phyloP scores from a whole-genome alignment of 306 rosid species.

The Gillenia trifoliata region DNA sequence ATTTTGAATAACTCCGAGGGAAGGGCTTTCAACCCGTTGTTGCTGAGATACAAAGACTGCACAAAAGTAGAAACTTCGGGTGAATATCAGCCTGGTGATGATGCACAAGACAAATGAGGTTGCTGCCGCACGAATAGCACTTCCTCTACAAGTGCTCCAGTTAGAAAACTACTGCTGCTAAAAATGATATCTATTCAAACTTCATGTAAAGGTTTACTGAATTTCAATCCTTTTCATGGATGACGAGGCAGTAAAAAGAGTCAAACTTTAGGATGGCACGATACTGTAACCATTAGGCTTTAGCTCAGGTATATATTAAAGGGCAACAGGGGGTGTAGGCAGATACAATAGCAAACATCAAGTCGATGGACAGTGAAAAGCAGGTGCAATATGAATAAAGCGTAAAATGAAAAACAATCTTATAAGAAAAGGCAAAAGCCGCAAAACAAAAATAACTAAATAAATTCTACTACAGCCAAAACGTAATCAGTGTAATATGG shows the following conservation, averaged over 20 bases:
- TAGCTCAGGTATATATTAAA: not conserved
- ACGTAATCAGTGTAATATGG: not conserved
- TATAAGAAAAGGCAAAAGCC: not conserved
- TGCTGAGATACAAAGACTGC: constrained; percentile 72
- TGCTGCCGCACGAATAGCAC: not conserved
- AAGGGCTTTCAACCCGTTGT: constrained; percentile 71
- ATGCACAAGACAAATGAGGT: not conserved
- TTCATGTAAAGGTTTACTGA: not conserved
- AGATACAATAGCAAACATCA: not conserved
- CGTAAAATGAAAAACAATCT: too few relatives aligned
- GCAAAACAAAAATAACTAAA: too few relatives aligned
- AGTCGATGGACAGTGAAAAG: not conserved
- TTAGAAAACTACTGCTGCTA: not conserved
- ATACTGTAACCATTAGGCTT: not conserved
- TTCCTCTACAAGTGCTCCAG: not conserved
- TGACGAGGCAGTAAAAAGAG: not conserved
- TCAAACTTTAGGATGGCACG: not conserved
- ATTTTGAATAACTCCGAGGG: constrained; percentile 69
- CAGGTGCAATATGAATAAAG: not conserved
- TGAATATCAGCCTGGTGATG: not conserved
- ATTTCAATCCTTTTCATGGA: too few relatives aligned
- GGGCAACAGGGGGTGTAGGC: not conserved
- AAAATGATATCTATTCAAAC: not conserved
- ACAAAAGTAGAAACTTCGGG: constrained; percentile 3
- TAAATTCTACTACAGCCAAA: not conserved